These are phyloP conservation scores for Allomyces javanicus DNA, from an alignment of 192 early-diverging fungal genomes.

Conservation along the genomic window DNA sequence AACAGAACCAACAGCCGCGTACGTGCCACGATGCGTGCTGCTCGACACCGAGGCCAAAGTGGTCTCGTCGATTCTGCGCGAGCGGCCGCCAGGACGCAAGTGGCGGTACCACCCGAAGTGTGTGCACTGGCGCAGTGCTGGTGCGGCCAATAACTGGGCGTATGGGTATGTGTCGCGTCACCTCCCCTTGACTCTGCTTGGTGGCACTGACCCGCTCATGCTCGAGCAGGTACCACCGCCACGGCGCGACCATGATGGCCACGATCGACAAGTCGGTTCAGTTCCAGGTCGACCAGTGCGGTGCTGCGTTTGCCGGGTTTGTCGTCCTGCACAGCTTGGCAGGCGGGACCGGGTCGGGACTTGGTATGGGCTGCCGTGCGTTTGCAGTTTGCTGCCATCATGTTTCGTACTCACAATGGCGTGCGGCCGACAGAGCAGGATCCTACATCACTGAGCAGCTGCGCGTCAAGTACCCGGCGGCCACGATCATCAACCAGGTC, in stretches of 20 bases:
- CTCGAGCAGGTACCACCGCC: background rate
- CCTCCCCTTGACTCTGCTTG: no score
- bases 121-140: background rate
- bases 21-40: background rate
- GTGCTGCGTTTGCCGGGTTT: background rate
- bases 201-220: no score
- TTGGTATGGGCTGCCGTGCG: background rate
- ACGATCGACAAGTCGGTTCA: no score
- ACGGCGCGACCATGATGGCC: background rate
- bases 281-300: no score
- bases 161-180: background rate
- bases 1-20: no score
- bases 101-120: background rate
- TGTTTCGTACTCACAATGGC: background rate
- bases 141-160: background rate
- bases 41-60: background rate
- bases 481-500: constrained; percentile 5
- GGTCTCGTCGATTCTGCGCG: background rate
- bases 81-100: background rate
- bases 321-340: constrained; percentile 7
- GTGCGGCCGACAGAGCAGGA: background rate
- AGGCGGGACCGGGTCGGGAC: constrained; percentile 6
- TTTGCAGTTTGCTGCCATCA: background rate
- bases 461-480: constrained; percentile 2
- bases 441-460: constrained; percentile 6